A percentile compares a stretch with the other conserved stretches of the same genome.
These are phyloP conservation scores for Heteromeles arbutifolia DNA, from an alignment of 306 rosid species.

Conservation along the genomic window DNA sequence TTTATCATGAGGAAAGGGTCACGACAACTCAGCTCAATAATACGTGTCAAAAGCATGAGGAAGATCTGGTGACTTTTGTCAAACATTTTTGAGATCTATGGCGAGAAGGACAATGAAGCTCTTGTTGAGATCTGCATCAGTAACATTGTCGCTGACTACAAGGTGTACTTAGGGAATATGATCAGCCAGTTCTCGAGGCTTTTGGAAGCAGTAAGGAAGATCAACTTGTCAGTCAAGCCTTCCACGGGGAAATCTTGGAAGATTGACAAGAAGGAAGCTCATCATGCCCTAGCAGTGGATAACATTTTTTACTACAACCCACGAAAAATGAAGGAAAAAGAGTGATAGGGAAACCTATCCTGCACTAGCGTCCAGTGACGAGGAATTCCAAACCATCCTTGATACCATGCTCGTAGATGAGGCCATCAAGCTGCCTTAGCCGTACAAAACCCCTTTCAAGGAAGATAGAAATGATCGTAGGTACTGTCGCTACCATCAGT, in stretches of 20 bases:
- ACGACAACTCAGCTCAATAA: too few relatives aligned
- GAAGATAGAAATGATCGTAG: not conserved
- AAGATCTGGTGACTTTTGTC: too few relatives aligned
- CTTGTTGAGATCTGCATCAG: not conserved
- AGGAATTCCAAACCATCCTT: not conserved
- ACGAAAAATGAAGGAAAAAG: not conserved
- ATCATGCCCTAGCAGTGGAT: not conserved
- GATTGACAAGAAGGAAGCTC: not conserved
- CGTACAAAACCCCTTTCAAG: not conserved
- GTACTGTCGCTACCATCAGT: too few relatives aligned
- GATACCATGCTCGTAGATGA: not conserved
- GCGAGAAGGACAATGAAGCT: not conserved
- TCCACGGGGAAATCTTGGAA: rapidly evolving
- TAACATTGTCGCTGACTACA: not conserved
- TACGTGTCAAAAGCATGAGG: too few relatives aligned
- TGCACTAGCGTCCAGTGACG: rapidly evolving
- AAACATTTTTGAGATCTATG: not conserved
- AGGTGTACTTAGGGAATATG: not conserved
- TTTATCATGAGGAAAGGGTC: too few relatives aligned
- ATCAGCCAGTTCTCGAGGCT: not conserved
- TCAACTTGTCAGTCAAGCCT: not conserved
- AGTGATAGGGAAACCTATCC: too few relatives aligned
- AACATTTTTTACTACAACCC: not conserved
- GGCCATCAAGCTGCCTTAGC: not conserved
- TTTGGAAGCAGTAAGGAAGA: rapidly evolving